Conservation (phyloP, 177 flowering plant genomes). For the Vitis hybrid region DNA sequence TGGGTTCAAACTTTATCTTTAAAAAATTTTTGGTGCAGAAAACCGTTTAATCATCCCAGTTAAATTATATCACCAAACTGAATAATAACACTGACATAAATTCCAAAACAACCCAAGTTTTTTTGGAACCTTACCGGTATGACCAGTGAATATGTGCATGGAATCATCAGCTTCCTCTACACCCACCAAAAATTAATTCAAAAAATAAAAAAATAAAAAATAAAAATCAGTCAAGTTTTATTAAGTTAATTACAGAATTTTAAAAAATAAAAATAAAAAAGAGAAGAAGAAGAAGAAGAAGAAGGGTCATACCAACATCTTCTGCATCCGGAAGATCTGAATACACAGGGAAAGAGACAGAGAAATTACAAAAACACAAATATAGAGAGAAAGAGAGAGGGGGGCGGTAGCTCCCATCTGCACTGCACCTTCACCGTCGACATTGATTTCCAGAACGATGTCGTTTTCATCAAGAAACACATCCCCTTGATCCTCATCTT, state of each 20-base stretch:
- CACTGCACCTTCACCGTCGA: constrained; percentile 57
- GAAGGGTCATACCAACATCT: no score
- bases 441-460: constrained; percentile 43
- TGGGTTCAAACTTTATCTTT: no score
- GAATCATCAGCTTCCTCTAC: constrained; percentile 66
- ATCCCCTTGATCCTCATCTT: constrained; percentile 48
- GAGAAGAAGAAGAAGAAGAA: no score
- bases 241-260: background rate
- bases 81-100: background rate
- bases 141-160: constrained; percentile 68
- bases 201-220: no score
- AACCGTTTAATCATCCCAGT: background rate
- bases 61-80: background rate
- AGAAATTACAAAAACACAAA: background rate
- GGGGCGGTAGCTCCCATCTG: no score
- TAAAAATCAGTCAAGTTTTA: background rate
- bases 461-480: constrained; percentile 60
- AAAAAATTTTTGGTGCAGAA: no score
- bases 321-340: no score
- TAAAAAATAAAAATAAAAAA: background rate
- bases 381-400: background rate
- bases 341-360: no score
- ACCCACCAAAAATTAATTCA: background rate
- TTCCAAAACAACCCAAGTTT: background rate
- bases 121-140: constrained; percentile 43